Percentiles rank a stretch among this genome's conserved stretches.
These are phyloP conservation scores for Leishmania arabica DNA, from an alignment of 208 protist species.

Conservation along the genomic window DNA sequence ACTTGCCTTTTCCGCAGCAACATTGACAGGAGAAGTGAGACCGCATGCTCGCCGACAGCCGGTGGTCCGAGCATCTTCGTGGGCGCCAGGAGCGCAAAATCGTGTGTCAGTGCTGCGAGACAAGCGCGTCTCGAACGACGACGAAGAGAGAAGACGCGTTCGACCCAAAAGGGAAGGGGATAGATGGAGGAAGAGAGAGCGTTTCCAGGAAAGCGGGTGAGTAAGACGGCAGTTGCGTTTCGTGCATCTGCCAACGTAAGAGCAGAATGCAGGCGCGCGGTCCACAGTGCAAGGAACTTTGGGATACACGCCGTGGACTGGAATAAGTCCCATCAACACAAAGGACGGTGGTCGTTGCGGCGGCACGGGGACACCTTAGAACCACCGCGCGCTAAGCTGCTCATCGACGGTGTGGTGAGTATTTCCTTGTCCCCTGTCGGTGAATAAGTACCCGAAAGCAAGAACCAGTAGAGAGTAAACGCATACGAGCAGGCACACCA, in stretches of 20 bases:
- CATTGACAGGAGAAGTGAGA: conserved; percentile 18
- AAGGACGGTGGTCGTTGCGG: not conserved
- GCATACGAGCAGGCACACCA: not conserved
- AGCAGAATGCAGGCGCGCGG: not conserved
- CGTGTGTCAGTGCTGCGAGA: not conserved
- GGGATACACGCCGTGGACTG: not conserved
- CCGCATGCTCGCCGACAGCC: not conserved
- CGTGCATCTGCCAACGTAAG: not conserved
- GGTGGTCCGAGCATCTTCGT: conserved; percentile 6
- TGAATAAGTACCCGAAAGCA: not conserved
- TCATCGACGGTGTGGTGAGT: not conserved
- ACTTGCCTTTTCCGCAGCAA: conserved; percentile 19
- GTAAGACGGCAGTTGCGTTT: not conserved
- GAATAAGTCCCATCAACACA: too few species aligned
- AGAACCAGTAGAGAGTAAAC: too few species aligned
- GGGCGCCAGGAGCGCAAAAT: not conserved
- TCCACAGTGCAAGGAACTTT: not conserved
- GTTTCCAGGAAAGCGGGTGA: too few species aligned
- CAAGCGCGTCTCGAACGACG: not conserved
- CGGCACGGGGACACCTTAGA: not conserved
- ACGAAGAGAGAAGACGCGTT: not conserved
- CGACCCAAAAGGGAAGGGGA: not conserved
- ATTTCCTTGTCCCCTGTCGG: too few species aligned
- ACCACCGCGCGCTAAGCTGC: not conserved
- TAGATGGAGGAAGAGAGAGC: not conserved